Conservation (phyloP, 2,329 filamentous ascomycete genomes). For the Hypoxylon sp. region DNA sequence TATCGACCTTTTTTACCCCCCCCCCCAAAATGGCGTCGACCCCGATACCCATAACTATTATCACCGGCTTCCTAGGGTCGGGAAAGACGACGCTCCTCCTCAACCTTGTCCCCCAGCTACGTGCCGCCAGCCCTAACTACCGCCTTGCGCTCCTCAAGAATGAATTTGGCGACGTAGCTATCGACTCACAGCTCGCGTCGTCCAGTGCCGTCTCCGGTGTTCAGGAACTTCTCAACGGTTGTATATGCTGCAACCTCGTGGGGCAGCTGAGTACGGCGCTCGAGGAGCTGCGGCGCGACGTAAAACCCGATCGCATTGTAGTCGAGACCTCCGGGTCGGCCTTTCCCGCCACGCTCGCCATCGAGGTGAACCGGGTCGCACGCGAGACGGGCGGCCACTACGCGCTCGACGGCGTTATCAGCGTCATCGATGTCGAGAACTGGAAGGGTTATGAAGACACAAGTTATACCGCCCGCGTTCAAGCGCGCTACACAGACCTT, state of each 20-base stretch:
- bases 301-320: constrained; percentile 83
- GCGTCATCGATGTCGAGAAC: constrained; percentile 93
- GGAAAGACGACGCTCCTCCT: constrained; percentile 97
- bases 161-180: constrained; percentile 93
- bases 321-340: constrained; percentile 93
- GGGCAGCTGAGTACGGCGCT: constrained; percentile 88
- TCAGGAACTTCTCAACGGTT: constrained; percentile 93
- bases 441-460: constrained; percentile 94
- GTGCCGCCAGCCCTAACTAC: constrained; percentile 77
- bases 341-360: constrained; percentile 87
- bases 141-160: constrained; percentile 96
- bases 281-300: constrained; percentile 71
- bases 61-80: constrained; percentile 95
- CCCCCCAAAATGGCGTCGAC: constrained; percentile 69
- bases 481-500: constrained; percentile 89
- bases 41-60: constrained; percentile 89
- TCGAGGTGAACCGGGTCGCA: constrained; percentile 86
- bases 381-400: constrained; percentile 76
- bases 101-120: constrained; percentile 91
- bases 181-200: constrained; percentile 91
- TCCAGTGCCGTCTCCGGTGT: constrained; percentile 88
- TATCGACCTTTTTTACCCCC: neutral
- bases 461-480: constrained; percentile 86
- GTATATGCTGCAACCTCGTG: constrained; percentile 98
- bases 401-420: constrained; percentile 86